Conservation (phyloP, 257 asterid species). For the Salvia hispanica region DNA sequence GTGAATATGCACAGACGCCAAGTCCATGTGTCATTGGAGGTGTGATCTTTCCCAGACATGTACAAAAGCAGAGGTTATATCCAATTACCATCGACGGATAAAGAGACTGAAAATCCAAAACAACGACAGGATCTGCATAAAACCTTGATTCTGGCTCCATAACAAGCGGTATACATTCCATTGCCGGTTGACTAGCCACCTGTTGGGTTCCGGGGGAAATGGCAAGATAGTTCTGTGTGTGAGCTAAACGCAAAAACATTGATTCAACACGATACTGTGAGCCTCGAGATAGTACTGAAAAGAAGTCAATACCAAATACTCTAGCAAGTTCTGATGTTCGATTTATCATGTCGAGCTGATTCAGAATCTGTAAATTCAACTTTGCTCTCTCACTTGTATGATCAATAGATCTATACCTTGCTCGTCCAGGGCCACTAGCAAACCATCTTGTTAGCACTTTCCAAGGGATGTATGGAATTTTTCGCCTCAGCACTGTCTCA, state of each 20-base stretch:
- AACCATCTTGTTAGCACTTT: conserved; percentile 80
- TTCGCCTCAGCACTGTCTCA: conserved; percentile 82
- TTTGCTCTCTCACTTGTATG: conserved; percentile 72
- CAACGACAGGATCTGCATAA: conserved; percentile 90
- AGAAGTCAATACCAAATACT: conserved; percentile 92
- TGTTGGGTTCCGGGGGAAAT: conserved; percentile 92
- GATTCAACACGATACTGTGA: conserved; percentile 98
- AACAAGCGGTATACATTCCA: conserved; percentile 97
- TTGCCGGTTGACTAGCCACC: conserved; percentile 95
- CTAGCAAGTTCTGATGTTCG: conserved; percentile 99
- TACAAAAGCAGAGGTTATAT: conserved; percentile 89
- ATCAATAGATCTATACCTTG: conserved; percentile 76
- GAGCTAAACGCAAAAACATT: conserved; percentile 89
- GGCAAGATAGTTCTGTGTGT: conserved; percentile 87
- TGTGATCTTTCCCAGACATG: conserved; percentile 84
- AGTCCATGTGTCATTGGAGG: conserved; percentile 54
- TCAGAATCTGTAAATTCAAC: conserved; percentile 77
- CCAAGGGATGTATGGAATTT: conserved; percentile 70
- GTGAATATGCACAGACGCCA: conserved; percentile 82
- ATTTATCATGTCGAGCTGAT: conserved; percentile 88
- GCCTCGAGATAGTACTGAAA: conserved; percentile 93
- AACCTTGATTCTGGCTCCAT: conserved; percentile 98
- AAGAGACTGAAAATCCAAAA: conserved; percentile 94
- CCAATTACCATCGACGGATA: conserved; percentile 98
- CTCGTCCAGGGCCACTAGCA: conserved; percentile 82